Base-by-base conservation (phyloP, 2,329 filamentous ascomycete species). In the Colletotrichum lentis region DNA sequence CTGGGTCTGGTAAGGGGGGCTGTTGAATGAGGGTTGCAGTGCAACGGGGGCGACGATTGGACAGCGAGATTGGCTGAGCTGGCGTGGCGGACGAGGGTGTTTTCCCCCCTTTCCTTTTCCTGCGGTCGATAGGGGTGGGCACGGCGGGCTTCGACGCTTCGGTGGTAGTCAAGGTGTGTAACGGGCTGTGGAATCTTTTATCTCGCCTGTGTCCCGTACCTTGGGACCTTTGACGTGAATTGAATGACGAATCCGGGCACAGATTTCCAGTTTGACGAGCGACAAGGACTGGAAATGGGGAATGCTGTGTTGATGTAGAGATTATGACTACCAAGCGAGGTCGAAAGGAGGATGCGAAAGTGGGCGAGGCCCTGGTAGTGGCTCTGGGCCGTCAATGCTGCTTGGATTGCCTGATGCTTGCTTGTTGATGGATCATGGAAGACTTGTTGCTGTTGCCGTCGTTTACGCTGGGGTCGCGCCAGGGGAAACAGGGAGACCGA, bases 31-130 rank as follows among this genome's bases (percentile, higher is more conserved):
- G 63, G 56, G 55, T 69, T 67, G 65, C 69, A 69, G 62, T 57
- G 54, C 58, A 71, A 68, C 67, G 68, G 60, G 50, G 41, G 64
- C 61, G 39, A 55, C 60, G 58, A 69, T 71, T 71, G 70, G 70
- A 64, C 54, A 52, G 56, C 56, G 66, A 69, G 66, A 69, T 69
- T 69, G 66, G 55, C 66, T 46, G 62, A 64, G 65, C 66, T 69
- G 66, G 62, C 62, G 65, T 68, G 55, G 62, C 62, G 44, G 62
- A 66, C 66, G 66, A 69, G 66, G 66, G 66, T 69, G 22, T 66
- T 62, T 55, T 64, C 39, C 14, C 20, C 4, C 41, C 22, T 66
- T 62, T 62, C 58, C 46, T 14, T 31, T 5, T 50, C 22, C 57
- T 60, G 46, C 31, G 43, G 66, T 37, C 60, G 62, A 69, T 69